Evolutionary conservation across 2,329 filamentous ascomycete genomes (phyloP).

Genomic region (Furcasterigmium furcatum): DNA sequence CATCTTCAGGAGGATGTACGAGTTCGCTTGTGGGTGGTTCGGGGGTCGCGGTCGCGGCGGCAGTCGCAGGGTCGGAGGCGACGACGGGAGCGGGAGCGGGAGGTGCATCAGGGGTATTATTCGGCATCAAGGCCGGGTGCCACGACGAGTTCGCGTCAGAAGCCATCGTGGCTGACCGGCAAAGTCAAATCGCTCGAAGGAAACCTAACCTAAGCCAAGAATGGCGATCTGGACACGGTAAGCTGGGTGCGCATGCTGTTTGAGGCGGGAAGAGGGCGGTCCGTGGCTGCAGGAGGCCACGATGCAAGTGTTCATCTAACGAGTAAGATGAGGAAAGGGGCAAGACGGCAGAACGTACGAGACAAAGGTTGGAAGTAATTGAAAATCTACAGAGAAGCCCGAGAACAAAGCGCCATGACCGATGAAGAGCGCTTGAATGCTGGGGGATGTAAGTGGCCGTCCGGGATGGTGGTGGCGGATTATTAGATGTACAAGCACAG

Average conservation of each 20-base stretch:
- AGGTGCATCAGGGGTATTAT: slow-evolving; percentile 16
- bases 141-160: slow-evolving; percentile 25
- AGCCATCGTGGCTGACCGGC: slow-evolving; percentile 1
- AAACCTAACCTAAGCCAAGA: slow-evolving; percentile 8
- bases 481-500: slow-evolving; percentile 1
- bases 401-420: slow-evolving; percentile 2
- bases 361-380: neutral
- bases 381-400: slow-evolving; percentile 3
- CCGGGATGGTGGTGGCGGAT: neutral
- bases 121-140: slow-evolving; percentile 38
- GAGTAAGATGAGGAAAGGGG: neutral
- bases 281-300: neutral
- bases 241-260: neutral
- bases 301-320: neutral
- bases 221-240: neutral
- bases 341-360: neutral
- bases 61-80: neutral
- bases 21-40: neutral
- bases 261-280: slow-evolving; percentile 4
- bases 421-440: neutral
- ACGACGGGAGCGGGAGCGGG: slow-evolving; percentile 1
- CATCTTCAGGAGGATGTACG: neutral
- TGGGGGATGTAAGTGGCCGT: neutral
- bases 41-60: neutral
- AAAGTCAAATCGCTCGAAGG: slow-evolving; percentile 7